Base-by-base conservation (phyloP, 106 monocot genomes). In the Vanilla planifolia region DNA sequence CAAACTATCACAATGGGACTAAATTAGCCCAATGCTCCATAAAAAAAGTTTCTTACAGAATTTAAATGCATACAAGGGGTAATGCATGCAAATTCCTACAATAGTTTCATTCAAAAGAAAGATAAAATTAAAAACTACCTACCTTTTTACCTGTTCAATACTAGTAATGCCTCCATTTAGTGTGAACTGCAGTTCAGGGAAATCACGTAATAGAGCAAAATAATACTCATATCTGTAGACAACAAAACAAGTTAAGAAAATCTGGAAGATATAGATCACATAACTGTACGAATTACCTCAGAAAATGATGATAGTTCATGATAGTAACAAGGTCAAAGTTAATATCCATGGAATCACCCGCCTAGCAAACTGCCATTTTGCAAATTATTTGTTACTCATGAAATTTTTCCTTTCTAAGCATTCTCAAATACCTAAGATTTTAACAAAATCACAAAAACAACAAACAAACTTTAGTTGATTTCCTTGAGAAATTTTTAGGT, bases 91-190 rank as follows among this genome's bases (percentile, higher is more conserved):
- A 46, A 61, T 3, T 23, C 34, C 60, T 7, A 41, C 5, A 26
- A 4, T 43, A 2, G 41, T 6, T 10, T 13, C 25, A 23, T 42
- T 16, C 22, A 42, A 41, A 26, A 25, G 13, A 3, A 41, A 14
- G 19, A 4, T 25, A 27, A 42, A 56, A 37, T 17, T 22, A 41
- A 61, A n/a, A 24, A n/a, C 27, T 26, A 35, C 27, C 17, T 14
- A 5, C 16, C 21, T 9, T 60, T 33, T 72, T 81, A 92, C 96
- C 89, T 98, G 87, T 72, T 79, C 53, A 59, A 88, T 79, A 61
- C 62, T 75, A 56, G 83, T 88, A 50, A 98, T 79, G 51, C 96
- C 96, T 73, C 96, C 96, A 75, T 98, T 98, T 43, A 98, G 50
- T 6, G 96, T 91, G 77, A 98, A 98, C 59, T 58, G 60, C 32